A percentile compares a stretch with the other conserved stretches of the same genome.
Conservation (phyloP, 805 yeast genomes). For the Komagataella pseudopastoris region DNA sequence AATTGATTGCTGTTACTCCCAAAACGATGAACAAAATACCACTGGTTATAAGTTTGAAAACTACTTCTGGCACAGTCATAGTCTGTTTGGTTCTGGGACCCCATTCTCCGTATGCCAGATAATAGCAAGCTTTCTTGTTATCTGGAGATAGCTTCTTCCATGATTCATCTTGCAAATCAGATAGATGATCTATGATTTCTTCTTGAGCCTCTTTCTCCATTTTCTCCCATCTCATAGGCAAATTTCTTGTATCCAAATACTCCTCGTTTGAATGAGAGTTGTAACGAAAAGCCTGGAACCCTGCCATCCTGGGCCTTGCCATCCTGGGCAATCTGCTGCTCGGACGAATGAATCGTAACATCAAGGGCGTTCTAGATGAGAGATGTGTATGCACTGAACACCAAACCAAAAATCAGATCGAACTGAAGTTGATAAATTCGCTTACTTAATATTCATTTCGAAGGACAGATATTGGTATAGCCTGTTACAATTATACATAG, state of each 20-base stretch:
- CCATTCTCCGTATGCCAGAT: slow-evolving; percentile 49
- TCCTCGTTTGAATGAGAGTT: slow-evolving; percentile 1
- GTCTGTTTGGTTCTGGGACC: slow-evolving; percentile 33
- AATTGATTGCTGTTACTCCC: slow-evolving; percentile 19
- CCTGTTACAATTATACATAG: not conserved
- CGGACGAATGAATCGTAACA: not conserved
- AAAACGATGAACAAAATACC: slow-evolving; percentile 18
- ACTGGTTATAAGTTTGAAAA: slow-evolving; percentile 18
- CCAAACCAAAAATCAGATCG: not conserved
- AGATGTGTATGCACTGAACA: too few species aligned
- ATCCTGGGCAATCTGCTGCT: not conserved
- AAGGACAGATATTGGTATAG: not conserved
- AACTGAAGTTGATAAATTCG: not conserved
- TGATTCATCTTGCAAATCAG: slow-evolving; percentile 21
- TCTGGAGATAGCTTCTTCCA: slow-evolving; percentile 28
- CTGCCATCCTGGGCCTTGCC: not conserved
- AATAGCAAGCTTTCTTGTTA: slow-evolving; percentile 46
- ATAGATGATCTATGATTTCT: slow-evolving; percentile 20
- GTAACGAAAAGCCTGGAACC: not conserved
- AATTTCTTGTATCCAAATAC: slow-evolving; percentile 16
- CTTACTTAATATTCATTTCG: not conserved
- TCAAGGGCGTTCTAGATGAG: too few species aligned
- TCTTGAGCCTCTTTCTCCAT: slow-evolving; percentile 19
- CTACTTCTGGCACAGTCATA: slow-evolving; percentile 17
- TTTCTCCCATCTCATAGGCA: slow-evolving; percentile 18